These are phyloP conservation scores for Carex parvula DNA, from an alignment of 176 grass and related monocot species.

Conservation along the genomic window DNA sequence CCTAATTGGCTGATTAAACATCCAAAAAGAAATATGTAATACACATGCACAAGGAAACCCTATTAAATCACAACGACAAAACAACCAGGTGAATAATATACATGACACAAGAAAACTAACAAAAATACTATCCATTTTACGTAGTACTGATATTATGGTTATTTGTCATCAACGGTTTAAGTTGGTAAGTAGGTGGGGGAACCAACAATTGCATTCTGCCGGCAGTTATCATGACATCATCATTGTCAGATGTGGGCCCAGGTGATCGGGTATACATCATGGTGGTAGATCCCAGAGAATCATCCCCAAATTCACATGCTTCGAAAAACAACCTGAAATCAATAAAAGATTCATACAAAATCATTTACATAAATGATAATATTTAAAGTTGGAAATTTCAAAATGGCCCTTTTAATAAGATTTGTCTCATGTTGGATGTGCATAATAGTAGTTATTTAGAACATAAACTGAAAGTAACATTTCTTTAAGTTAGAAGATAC, in stretches of 20 bases:
- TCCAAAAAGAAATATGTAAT: not conserved
- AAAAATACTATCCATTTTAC: not conserved
- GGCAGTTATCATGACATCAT: slow-evolving; percentile 24
- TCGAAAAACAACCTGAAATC: slow-evolving; percentile 61
- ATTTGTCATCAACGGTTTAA: not conserved
- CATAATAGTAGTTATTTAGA: slow-evolving; percentile 4
- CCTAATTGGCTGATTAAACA: not conserved
- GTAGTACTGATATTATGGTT: not conserved
- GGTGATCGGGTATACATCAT: slow-evolving; percentile 80
- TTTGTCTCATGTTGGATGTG: not conserved
- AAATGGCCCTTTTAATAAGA: not conserved
- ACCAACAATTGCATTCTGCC: slow-evolving; percentile 38
- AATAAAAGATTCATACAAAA: not conserved
- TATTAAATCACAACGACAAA: not conserved
- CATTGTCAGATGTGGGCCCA: not conserved
- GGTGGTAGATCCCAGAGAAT: slow-evolving; percentile 74
- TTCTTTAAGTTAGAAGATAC: not conserved
- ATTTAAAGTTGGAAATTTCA: not conserved
- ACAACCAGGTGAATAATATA: not conserved
- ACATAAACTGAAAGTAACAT: not conserved
- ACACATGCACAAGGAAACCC: not conserved
- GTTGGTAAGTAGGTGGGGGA: slow-evolving; percentile 24
- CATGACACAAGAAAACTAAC: not conserved
- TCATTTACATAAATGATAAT: not conserved
- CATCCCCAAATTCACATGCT: slow-evolving; percentile 73